Evolutionary conservation across 768 basidiomycete genomes (phyloP).

Genomic region (Naganishia kalamii): DNA sequence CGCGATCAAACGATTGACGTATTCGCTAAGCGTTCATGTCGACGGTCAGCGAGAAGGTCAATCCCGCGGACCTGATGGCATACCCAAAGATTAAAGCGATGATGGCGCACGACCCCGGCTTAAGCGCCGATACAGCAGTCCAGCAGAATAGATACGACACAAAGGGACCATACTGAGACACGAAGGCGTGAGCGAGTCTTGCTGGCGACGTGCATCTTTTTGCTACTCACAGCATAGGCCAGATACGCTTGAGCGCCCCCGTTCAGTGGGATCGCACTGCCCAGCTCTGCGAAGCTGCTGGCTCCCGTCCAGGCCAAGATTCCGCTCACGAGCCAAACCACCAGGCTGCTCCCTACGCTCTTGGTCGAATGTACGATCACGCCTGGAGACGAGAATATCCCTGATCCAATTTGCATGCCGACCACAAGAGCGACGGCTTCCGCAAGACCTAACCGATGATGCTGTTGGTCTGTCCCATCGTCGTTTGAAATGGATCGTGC

Average conservation of each 20-base stretch:
- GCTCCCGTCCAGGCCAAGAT: conserved; percentile 91
- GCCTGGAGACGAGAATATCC: conserved; percentile 91
- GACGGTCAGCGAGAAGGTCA: neutral
- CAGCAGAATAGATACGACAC: conserved; percentile 84
- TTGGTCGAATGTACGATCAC: conserved; percentile 81
- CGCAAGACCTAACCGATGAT: conserved; percentile 11
- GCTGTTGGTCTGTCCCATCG: conserved; percentile 2
- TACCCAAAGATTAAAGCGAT: conserved; percentile 61
- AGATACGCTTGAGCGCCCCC: conserved; percentile 66
- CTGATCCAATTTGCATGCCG: conserved; percentile 81
- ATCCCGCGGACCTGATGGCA: neutral
- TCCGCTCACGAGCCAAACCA: conserved; percentile 78
- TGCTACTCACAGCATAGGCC: conserved; percentile 65
- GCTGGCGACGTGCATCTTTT: neutral
- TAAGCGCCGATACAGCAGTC: conserved; percentile 83
- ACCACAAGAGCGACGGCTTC: conserved; percentile 78
- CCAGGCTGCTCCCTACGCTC: conserved; percentile 79
- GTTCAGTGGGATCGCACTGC: conserved; percentile 71
- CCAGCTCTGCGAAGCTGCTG: conserved; percentile 71
- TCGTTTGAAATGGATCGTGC: neutral
- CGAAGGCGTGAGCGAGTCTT: neutral
- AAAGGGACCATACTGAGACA: conserved; percentile 41
- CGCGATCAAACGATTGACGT: conserved; percentile 81
- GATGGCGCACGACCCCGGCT: conserved; percentile 59
- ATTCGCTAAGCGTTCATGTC: conserved; percentile 53